Base-by-base conservation (phyloP, 495 filamentous ascomycete genomes). In the Emericellopsis terricola region DNA sequence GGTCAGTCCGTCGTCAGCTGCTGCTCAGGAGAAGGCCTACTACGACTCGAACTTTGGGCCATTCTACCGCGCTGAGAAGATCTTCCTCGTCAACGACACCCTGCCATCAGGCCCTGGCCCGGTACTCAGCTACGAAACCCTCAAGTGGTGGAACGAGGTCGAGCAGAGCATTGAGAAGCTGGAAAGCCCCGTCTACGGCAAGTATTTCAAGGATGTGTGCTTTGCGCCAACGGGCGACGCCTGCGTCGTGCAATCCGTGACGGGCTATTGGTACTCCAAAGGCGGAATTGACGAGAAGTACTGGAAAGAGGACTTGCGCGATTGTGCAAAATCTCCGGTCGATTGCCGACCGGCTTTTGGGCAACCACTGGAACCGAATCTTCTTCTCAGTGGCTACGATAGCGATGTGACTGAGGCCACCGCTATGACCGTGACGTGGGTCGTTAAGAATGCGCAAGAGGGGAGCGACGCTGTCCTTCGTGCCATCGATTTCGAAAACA, bases 21-120 rank as follows among this genome's bases (percentile, higher is more conserved):
- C 91, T 11, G 87, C 89, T 0, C 65, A 83, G 52, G 91, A 96
- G 52, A 97, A 97, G 57, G 62, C 65, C 10, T 96, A 89, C 51
- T 97, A 94, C 45, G 89, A 96, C 52, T 55, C 71, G n/a, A 84
- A 81, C 37, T 97, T 97, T 49, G 91, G 86, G 1, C 82, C 91
- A 2, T 97, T 97, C 51, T 96, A 81, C 50, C 82, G 89, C 11
- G 78, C 86, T 2, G 80, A 97, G 51, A 87, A 96, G 54, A 73
- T 76, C 2, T 96, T 96, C 50, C 50, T 97, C 23, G 81, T 96
- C 37, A 97, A 96, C 42, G 84, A 94, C 44, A 83, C 72, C 5
- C 51, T 65, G 8, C 41, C 62, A 6, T 59, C 57, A 6, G 74
- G 68, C 0, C 66, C 69, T 15, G 76, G 77, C 2, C 81, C 81